Evolutionary conservation across 257 asterid species (phyloP).

Genomic region (Lycium ferocissimum): DNA sequence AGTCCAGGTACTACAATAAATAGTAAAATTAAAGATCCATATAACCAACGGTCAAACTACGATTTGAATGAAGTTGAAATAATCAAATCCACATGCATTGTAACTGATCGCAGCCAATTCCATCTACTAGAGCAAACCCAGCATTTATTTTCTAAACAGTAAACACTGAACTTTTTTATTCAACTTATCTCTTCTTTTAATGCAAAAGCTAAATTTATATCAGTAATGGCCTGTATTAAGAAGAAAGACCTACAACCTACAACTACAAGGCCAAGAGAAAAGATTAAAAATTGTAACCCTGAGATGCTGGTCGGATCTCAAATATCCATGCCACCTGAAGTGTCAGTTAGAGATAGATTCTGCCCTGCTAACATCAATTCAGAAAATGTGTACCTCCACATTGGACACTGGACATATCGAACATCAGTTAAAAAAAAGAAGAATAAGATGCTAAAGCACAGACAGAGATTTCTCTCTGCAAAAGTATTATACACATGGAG

Average conservation of each 20-base stretch:
- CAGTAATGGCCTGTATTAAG: not conserved
- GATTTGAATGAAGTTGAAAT: not conserved
- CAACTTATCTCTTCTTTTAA: not conserved
- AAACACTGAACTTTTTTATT: not conserved
- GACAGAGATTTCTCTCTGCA: not conserved
- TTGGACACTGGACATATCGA: not conserved
- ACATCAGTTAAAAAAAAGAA: not conserved
- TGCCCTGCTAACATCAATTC: constrained; percentile 4
- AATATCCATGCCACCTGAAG: not conserved
- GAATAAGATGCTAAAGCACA: not conserved
- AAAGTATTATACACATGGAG: not conserved
- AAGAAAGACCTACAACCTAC: too few species aligned
- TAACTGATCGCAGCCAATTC: not conserved
- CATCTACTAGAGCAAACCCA: not conserved
- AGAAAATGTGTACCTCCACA: not conserved
- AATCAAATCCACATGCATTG: not conserved
- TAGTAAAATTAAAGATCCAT: not conserved
- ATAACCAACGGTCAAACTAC: not conserved
- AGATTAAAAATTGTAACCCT: not conserved
- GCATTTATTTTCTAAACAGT: not conserved
- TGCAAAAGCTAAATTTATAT: constrained; percentile 7
- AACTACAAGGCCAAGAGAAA: not conserved
- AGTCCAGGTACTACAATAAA: not conserved
- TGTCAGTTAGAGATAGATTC: not conserved
- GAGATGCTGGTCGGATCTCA: not conserved